Percentiles rank a stretch among this genome's conserved stretches.
phyloP scores from a whole-genome alignment of 176 grass and related monocot genomes.

The Aegilops speltoides region DNA sequence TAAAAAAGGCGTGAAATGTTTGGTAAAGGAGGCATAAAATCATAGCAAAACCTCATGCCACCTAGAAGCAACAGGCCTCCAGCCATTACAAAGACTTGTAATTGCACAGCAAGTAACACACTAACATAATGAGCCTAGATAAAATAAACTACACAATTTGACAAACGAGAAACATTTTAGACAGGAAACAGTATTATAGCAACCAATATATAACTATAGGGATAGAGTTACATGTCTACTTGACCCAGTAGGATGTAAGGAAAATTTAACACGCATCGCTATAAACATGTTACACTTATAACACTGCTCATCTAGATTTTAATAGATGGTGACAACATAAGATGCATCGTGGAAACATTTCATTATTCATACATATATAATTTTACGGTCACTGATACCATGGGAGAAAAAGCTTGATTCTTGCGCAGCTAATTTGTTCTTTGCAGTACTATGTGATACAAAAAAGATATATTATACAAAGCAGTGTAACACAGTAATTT shows the following conservation, averaged over 20 bases:
- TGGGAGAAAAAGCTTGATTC: background rate
- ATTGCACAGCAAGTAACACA: background rate
- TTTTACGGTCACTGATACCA: background rate
- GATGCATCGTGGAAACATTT: background rate
- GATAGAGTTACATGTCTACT: background rate
- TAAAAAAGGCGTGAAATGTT: too few relatives aligned
- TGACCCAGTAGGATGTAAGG: too few relatives aligned
- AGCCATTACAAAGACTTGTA: too few relatives aligned
- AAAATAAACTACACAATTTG: background rate
- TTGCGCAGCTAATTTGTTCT: background rate
- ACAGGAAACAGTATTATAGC: background rate
- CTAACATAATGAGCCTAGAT: background rate
- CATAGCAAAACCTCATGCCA: too few relatives aligned
- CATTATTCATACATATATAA: background rate
- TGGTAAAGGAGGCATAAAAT: too few relatives aligned
- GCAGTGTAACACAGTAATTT: background rate
- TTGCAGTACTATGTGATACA: background rate
- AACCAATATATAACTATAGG: background rate
- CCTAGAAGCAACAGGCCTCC: background rate
- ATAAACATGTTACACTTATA: too few relatives aligned
- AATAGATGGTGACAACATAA: background rate
- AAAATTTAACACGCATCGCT: too few relatives aligned
- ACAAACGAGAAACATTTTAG: too few relatives aligned
- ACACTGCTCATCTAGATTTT: background rate
- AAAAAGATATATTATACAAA: background rate